phyloP scores from a whole-genome alignment of 139 green algal species.

The Yamagishiella unicocca region DNA sequence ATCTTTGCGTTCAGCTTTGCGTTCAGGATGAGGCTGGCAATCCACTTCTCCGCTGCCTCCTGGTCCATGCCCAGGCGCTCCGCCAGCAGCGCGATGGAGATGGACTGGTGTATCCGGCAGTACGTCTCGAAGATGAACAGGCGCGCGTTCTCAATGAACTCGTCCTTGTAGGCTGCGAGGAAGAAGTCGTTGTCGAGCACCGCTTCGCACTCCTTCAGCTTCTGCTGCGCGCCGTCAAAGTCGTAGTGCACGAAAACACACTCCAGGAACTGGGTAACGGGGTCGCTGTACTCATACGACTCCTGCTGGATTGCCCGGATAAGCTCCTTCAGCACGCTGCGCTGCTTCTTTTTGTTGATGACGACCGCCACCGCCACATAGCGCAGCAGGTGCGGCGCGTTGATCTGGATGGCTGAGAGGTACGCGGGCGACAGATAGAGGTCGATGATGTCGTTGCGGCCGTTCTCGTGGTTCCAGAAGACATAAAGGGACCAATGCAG shows the following conservation, averaged over 20 bases:
- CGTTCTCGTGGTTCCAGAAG: constrained; percentile 99
- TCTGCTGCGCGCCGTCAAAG: constrained; percentile 96
- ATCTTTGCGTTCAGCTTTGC: constrained; percentile 97
- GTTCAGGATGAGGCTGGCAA: constrained; percentile 94
- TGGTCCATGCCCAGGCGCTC: constrained; percentile 91
- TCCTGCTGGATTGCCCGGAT: constrained; percentile 83
- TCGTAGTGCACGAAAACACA: constrained; percentile 96
- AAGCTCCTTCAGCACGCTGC: constrained; percentile 93
- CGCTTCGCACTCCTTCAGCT: constrained; percentile 91
- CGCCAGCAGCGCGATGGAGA: constrained; percentile 90
- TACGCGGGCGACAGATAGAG: constrained; percentile 95
- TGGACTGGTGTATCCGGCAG: constrained; percentile 87
- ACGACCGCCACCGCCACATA: constrained; percentile 96
- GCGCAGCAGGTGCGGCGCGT: constrained; percentile 92
- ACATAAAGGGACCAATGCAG: constrained; percentile 99
- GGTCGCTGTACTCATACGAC: constrained; percentile 72
- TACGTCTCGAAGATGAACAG: constrained; percentile 99
- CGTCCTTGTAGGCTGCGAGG: constrained; percentile 87
- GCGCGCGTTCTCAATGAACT: constrained; percentile 96
- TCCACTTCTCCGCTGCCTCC: constrained; percentile 94
- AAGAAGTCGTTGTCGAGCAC: constrained; percentile 97
- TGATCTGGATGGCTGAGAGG: constrained; percentile 79
- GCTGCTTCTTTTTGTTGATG: constrained; percentile 90
- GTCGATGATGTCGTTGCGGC: constrained; percentile 95
- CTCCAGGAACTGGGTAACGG: constrained; percentile 92